A percentile compares a stretch with the other conserved stretches of the same genome.
These are phyloP conservation scores for Ogataea methanolica DNA, from an alignment of 805 yeast genomes.

Conservation along the genomic window DNA sequence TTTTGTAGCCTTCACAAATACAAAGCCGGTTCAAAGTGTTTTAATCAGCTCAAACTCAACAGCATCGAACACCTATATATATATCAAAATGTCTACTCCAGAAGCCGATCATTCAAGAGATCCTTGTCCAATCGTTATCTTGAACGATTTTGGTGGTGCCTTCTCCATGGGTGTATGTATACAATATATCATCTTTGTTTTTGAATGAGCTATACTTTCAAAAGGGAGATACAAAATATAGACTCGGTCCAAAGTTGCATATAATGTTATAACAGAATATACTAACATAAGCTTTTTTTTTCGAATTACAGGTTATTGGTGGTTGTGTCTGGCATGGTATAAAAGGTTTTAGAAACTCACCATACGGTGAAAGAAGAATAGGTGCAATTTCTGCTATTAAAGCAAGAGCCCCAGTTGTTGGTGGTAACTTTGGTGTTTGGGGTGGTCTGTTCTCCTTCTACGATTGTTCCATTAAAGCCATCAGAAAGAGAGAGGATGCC, in stretches of 20 bases:
- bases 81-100: conserved; percentile 48
- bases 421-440: conserved; percentile 99
- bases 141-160: conserved; percentile 98
- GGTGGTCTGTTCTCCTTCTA: conserved; percentile 96
- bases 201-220: no score
- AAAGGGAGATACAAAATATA: not conserved
- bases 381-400: conserved; percentile 90
- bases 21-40: no score
- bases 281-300: conserved; percentile 1
- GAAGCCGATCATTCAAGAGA: conserved; percentile 95
- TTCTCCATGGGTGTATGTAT: conserved; percentile 85
- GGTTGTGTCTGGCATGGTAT: conserved; percentile 99
- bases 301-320: conserved; percentile 56
- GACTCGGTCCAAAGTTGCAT: not conserved
- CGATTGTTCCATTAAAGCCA: conserved; percentile 92
- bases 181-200: not conserved
- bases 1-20: no score
- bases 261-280: not conserved
- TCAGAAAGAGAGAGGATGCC: conserved; percentile 97
- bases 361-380: conserved; percentile 88
- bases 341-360: conserved; percentile 97
- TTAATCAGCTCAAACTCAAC: not conserved
- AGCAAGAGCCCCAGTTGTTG: conserved; percentile 96
- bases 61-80: not conserved
- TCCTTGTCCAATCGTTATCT: conserved; percentile 95